Evolutionary conservation across 208 protist genomes (phyloP).

Genomic region (Crithidia fasciculata): DNA sequence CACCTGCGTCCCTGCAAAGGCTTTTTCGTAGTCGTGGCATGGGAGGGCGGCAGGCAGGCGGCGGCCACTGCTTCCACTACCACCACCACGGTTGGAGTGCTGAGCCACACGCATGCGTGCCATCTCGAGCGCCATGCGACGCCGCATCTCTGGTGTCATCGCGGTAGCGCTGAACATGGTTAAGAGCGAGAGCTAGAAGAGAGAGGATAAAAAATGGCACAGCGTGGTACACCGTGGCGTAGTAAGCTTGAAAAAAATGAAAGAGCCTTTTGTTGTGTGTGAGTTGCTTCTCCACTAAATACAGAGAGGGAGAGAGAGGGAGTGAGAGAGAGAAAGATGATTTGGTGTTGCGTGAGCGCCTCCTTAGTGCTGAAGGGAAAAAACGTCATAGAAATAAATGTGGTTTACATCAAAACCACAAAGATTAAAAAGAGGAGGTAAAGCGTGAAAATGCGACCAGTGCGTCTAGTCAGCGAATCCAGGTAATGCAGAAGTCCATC

Average conservation of each 20-base stretch:
- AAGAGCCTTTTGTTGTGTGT: not conserved
- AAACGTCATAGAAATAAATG: too few species aligned
- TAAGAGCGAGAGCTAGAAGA: not conserved
- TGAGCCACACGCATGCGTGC: not conserved
- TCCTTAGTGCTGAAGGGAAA: too few species aligned
- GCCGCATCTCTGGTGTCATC: not conserved
- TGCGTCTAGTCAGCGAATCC: too few species aligned
- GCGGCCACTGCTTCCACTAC: not conserved
- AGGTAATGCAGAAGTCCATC: too few species aligned
- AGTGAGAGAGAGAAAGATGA: too few species aligned
- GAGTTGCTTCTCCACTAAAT: too few species aligned
- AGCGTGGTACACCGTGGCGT: too few species aligned
- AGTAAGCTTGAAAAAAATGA: not conserved
- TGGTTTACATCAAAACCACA: too few species aligned
- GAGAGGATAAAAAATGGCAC: not conserved
- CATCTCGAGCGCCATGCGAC: conserved; percentile 2
- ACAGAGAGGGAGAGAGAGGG: too few species aligned
- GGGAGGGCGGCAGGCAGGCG: not conserved
- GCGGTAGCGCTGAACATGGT: conserved; percentile 8
- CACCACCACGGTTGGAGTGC: not conserved
- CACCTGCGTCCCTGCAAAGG: conserved; percentile 3
- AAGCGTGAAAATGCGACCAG: too few species aligned
- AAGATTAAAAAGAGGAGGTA: too few species aligned
- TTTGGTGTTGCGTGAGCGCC: too few species aligned
- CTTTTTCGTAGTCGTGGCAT: conserved; percentile 11